A percentile compares a stretch with the other conserved stretches of the same genome.
These are phyloP conservation scores for Zelonia costaricensis DNA, from an alignment of 208 protist genomes.

Conservation along the genomic window DNA sequence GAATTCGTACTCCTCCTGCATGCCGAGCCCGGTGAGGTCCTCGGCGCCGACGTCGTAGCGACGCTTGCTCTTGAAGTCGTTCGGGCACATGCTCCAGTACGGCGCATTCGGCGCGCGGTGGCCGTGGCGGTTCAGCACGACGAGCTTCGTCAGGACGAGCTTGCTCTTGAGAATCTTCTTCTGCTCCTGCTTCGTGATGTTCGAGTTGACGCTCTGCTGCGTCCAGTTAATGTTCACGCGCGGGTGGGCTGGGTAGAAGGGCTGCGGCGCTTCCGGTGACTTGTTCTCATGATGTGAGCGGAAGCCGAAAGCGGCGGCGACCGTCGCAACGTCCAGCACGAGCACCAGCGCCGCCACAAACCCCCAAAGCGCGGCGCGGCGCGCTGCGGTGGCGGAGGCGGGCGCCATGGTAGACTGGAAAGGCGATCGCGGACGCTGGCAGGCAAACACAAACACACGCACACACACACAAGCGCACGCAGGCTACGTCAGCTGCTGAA, in stretches of 20 bases:
- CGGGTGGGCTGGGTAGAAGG: conserved; percentile 33
- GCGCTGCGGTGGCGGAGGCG: background rate
- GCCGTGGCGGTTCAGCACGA: conserved; percentile 81
- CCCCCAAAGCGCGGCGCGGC: background rate
- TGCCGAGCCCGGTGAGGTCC: conserved; percentile 73
- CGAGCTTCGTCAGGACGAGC: conserved; percentile 71
- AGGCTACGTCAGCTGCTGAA: too few relatives aligned
- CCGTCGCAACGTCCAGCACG: conserved; percentile 1
- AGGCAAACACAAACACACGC: too few relatives aligned
- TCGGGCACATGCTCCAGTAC: conserved; percentile 77
- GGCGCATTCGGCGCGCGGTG: conserved; percentile 79
- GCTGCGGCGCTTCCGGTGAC: background rate
- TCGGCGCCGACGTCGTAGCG: conserved; percentile 66
- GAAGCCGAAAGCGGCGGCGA: conserved; percentile 13
- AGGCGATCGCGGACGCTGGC: too few relatives aligned
- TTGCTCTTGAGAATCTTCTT: conserved; percentile 35
- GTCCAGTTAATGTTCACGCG: conserved; percentile 71
- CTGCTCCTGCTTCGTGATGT: conserved; percentile 37
- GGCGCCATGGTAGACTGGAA: background rate
- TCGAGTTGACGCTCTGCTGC: conserved; percentile 25
- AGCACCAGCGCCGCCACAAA: conserved; percentile 10
- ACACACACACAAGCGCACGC: too few relatives aligned
- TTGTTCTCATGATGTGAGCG: background rate
- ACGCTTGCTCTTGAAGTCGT: conserved; percentile 45
- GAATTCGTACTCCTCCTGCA: conserved; percentile 83